Base-by-base conservation (phyloP, 2,329 filamentous ascomycete species). In the Ilyonectria robusta region DNA sequence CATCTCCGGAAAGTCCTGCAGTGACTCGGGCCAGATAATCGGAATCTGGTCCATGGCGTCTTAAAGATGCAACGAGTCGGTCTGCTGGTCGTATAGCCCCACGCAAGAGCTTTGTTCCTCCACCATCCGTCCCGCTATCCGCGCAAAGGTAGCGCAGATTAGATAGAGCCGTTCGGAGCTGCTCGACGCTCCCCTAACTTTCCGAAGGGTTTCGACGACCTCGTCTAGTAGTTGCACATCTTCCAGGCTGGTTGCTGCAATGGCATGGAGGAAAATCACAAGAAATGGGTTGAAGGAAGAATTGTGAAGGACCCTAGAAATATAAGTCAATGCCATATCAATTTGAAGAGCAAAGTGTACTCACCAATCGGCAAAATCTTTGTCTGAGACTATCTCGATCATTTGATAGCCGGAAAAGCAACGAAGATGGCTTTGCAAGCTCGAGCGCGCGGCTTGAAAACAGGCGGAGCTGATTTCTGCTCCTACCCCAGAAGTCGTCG, bases 291-390 rank as follows among this genome's bases (percentile, higher is more conserved):
- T 71, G 26, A 73, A 73, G 4, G 71, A 73, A 0, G 70, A 65
- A 11, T 72, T 69, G 40, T 73, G 71, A n/a, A 73, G 68, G 15
- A 68, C 66, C 71, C 71, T 73, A 11, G 1, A 9, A 1, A 13
- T 7, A 50, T 72, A 13, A 72, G 62, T 40, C 56, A n/a, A 60
- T 42, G 6, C 1, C 7, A 42, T 7, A n/a, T 42, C 4, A 19
- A 7, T 8, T 42, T n/a, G 15, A 11, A 1, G 10, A 17, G 6
- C 21, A 3, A 15, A 2, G 11, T 2, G 10, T n/a, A 23, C 68
- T 58, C 54, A 71, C 71, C 68, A 72, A n/a, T 72, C 63, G 7
- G 70, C 70, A 37, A 66, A 73, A 17, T 72, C 66, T 7, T 59
- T 60, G 17, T 73, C 70, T 4, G 68, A 66, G 9, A 71, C 33